A percentile compares a stretch with the other conserved stretches of the same genome.
These are phyloP conservation scores for Leccinum fuscescens DNA, from an alignment of 1,284 basidiomycete species.

Conservation along the genomic window DNA sequence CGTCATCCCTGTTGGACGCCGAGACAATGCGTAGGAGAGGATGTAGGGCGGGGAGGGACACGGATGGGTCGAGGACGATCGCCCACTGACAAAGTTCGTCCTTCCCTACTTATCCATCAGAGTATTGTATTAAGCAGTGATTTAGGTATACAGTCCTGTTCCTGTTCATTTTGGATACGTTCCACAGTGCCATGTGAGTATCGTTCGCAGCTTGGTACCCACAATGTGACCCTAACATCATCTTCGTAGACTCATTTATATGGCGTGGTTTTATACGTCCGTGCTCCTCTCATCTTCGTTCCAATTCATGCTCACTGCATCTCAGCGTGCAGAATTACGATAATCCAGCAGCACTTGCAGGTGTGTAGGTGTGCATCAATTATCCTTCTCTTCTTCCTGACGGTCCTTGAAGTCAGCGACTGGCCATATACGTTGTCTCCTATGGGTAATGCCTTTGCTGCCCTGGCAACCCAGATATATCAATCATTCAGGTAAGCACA, in stretches of 20 bases:
- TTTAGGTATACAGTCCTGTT: conserved; percentile 37
- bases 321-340: conserved; percentile 15
- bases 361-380: conserved; percentile 5
- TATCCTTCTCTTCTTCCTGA: background rate
- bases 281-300: background rate
- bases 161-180: conserved; percentile 45
- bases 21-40: no score
- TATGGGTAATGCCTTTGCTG: conserved; percentile 41
- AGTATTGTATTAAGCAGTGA: background rate
- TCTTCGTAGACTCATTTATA: conserved; percentile 16
- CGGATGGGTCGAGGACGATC: no score
- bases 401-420: conserved; percentile 1
- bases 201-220: conserved; percentile 4
- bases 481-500: conserved; percentile 12
- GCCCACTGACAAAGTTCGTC: conserved; percentile 20
- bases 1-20: no score
- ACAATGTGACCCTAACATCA: background rate
- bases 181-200: conserved; percentile 40
- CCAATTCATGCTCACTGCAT: background rate
- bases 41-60: no score
- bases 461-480: conserved; percentile 39
- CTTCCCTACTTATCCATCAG: no score
- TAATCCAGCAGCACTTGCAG: conserved; percentile 13
- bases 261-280: conserved; percentile 21
- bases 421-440: conserved; percentile 48